A percentile compares a stretch with the other conserved stretches of the same genome.
These are phyloP conservation scores for Penicillium sp. DNA, from an alignment of 2,329 filamentous ascomycete species.

Conservation along the genomic window DNA sequence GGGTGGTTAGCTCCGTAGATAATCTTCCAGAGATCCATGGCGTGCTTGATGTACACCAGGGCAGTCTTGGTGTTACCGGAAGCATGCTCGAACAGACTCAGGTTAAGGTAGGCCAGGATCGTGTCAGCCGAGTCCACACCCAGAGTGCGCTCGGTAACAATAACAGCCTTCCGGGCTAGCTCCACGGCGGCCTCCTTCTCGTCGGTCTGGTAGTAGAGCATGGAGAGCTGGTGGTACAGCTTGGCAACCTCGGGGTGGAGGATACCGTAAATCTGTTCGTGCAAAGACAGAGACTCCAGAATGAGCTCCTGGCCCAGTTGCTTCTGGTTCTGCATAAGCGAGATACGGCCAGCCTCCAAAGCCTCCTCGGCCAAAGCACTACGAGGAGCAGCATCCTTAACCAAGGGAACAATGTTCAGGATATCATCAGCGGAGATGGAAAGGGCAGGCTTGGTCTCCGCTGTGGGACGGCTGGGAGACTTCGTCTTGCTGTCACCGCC, in stretches of 20 bases:
- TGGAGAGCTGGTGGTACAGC: slow-evolving; percentile 90
- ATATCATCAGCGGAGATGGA: slow-evolving; percentile 83
- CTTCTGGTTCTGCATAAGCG: slow-evolving; percentile 90
- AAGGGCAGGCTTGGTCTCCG: slow-evolving; percentile 44
- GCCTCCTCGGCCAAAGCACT: slow-evolving; percentile 92
- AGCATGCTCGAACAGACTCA: slow-evolving; percentile 89
- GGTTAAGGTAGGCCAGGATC: slow-evolving; percentile 89
- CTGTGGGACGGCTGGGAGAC: slow-evolving; percentile 43
- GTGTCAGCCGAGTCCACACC: slow-evolving; percentile 93
- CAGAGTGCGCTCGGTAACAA: slow-evolving; percentile 89
- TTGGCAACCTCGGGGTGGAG: slow-evolving; percentile 93
- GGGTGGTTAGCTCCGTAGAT: slow-evolving; percentile 92
- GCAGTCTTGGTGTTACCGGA: slow-evolving; percentile 83
- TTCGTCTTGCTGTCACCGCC: slow-evolving; percentile 46
- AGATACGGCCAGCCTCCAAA: slow-evolving; percentile 89
- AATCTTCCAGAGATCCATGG: slow-evolving; percentile 91
- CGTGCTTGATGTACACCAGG: slow-evolving; percentile 85
- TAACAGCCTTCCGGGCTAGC: slow-evolving; percentile 90
- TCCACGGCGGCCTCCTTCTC: slow-evolving; percentile 96
- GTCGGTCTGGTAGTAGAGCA: slow-evolving; percentile 95
- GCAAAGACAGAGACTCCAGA: slow-evolving; percentile 88
- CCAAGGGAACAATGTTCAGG: slow-evolving; percentile 83
- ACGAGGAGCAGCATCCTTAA: slow-evolving; percentile 90
- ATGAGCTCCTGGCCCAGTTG: slow-evolving; percentile 94
- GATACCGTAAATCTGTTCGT: slow-evolving; percentile 98